Evolutionary conservation across 371 early-diverging fungal genomes (phyloP).

Genomic region (Mortierella sp.): DNA sequence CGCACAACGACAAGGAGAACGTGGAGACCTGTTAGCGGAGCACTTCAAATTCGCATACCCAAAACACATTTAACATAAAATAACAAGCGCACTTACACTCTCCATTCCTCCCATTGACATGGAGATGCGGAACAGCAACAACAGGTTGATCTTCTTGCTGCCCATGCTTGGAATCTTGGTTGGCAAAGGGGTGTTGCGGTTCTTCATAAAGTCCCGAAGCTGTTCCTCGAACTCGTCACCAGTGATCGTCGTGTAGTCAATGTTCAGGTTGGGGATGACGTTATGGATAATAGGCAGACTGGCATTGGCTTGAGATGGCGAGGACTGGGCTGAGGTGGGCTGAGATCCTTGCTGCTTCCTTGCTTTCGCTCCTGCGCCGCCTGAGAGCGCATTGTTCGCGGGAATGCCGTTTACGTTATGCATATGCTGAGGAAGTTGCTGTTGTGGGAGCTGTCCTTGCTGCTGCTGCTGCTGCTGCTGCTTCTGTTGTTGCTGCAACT

Average conservation of each 20-base stretch:
- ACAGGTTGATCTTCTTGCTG: constrained; percentile 54
- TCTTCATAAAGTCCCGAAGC: constrained; percentile 51
- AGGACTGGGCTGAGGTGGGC: constrained; percentile 49
- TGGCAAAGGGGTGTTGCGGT: constrained; percentile 44
- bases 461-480: constrained; percentile 29
- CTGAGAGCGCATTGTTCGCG: constrained; percentile 30
- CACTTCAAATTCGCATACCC: too few relatives aligned
- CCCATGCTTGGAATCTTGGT: constrained; percentile 58
- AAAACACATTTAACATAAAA: too few relatives aligned
- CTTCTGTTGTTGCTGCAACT: constrained; percentile 31
- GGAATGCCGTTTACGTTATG: constrained; percentile 41
- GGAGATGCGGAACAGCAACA: constrained; percentile 47
- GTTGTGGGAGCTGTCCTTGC: constrained; percentile 41
- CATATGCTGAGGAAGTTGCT: constrained; percentile 41
- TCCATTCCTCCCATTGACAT: constrained; percentile 58
- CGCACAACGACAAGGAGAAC: not conserved
- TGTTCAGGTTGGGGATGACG: constrained; percentile 46
- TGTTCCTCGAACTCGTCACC: constrained; percentile 56
- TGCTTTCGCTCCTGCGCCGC: constrained; percentile 22
- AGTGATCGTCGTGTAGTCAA: constrained; percentile 46
- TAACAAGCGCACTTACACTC: constrained; percentile 29
- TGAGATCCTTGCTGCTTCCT: constrained; percentile 47
- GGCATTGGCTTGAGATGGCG: constrained; percentile 45
- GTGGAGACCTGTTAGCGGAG: not conserved
- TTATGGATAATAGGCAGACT: constrained; percentile 43